Evolutionary conservation across 352 stramenopile species (phyloP), one percentile per base, ranked within the genome.

Genomic region (Pythium apleroticum): DNA sequence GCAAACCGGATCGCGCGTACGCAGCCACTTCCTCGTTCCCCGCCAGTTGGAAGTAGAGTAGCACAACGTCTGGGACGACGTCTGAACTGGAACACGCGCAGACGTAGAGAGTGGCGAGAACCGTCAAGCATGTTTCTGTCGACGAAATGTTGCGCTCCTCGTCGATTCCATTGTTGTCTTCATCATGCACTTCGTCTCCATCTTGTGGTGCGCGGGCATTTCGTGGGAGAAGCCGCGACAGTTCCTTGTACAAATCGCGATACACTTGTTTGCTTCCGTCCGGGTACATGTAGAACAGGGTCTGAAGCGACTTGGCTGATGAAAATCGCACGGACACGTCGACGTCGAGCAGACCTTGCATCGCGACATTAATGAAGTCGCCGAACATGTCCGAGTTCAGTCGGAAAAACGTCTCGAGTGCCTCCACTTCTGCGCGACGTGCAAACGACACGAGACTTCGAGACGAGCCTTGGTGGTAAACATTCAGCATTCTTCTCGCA

Each of bases 241-340:
- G 48, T n/a, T 70, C 28, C n/a, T 73, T 41, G 22, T 72, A 78
- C 35, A 84, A 65, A 68, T 92, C 74, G n/a, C 69, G 71, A 66
- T 84, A 89, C 15, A 93, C 70, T 62, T 77, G 66, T 27, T 70
- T 49, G 10, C 77, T 68, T 19, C 86, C 88, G 54, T 94, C 84
- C 19, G 82, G 81, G 65, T 90, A 94, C 85, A 93, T 96, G 59
- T 80, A 89, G 57, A 88, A 89, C 20, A 94, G 27, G 6, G 85
- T 84, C 57, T 92, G 84, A 41, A 91, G 73, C 15, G 76, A 66
- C 45, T 63, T 66, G 11, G 80, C 72, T 8, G 83, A 75, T 8
- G 74, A 59, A 7, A 78, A 52, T 24, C 87, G 88, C 5, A 96
- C 88, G 27, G 63, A 68, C 12, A 81, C 63, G 39, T 89, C 84